phyloP scores from a whole-genome alignment of 345 rosid species.

The Odontarrhena argentea region DNA sequence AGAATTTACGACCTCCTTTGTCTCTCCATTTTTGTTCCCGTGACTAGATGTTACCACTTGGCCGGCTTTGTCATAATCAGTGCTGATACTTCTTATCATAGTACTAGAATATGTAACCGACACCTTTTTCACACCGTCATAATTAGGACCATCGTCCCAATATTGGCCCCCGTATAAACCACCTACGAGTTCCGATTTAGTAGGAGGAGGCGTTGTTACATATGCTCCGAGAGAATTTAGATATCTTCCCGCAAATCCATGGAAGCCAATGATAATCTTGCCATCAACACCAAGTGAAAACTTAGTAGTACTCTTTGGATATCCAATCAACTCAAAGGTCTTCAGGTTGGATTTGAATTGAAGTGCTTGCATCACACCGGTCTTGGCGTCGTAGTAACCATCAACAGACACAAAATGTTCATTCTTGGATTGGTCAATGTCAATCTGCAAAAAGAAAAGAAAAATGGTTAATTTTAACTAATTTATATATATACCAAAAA shows the following conservation, averaged over 20 bases:
- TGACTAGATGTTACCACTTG: conserved; percentile 22
- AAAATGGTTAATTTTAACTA: not conserved
- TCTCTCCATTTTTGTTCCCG: conserved; percentile 29
- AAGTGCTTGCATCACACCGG: conserved; percentile 37
- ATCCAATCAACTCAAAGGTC: conserved; percentile 28
- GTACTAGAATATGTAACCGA: conserved; percentile 8
- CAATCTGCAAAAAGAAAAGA: conserved; percentile 17
- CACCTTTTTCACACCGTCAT: conserved; percentile 26
- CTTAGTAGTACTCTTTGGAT: conserved; percentile 24
- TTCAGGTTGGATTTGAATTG: conserved; percentile 23
- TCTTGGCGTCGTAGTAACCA: conserved; percentile 23
- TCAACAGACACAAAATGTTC: conserved; percentile 27
- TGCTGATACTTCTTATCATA: conserved; percentile 20
- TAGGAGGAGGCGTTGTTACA: conserved; percentile 19
- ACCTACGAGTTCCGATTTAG: conserved; percentile 27
- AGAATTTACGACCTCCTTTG: conserved; percentile 18
- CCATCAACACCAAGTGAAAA: conserved; percentile 21
- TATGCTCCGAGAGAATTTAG: conserved; percentile 35
- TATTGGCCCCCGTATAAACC: conserved; percentile 28
- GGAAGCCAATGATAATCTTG: conserved; percentile 30
- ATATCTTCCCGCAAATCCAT: conserved; percentile 25
- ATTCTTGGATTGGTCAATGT: conserved; percentile 18
- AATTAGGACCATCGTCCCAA: conserved; percentile 37
- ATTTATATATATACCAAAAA: too few relatives aligned
- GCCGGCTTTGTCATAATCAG: conserved; percentile 28